These are phyloP conservation scores for Pharus latifolius DNA, from an alignment of 176 grass and related monocot genomes.

Conservation along the genomic window DNA sequence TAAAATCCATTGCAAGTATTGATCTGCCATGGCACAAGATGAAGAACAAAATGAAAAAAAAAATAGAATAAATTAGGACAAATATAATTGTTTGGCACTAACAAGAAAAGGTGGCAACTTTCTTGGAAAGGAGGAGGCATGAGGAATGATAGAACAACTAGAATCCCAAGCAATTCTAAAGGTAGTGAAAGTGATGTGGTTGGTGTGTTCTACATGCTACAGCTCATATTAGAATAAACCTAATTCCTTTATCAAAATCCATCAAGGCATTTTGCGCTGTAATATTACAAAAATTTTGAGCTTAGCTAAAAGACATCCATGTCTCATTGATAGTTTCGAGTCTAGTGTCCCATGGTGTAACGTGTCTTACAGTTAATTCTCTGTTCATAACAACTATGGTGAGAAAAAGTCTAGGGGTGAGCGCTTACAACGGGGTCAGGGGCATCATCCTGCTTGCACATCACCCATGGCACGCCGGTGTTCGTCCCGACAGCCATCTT, in stretches of 20 bases:
- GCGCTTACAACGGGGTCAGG: constrained; percentile 76
- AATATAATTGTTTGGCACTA: not conserved
- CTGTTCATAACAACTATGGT: not conserved
- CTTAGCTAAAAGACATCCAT: no score
- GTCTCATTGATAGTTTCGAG: no score
- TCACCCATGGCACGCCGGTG: constrained; percentile 89
- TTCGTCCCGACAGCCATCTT: constrained; percentile 81
- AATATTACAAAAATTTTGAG: no score
- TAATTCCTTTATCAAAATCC: no score
- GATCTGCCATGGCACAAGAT: constrained; percentile 32
- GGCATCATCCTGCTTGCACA: constrained; percentile 99
- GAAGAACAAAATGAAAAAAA: not conserved
- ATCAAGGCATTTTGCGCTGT: no score
- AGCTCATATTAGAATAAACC: no score
- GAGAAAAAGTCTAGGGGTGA: not conserved
- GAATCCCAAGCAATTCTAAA: no score
- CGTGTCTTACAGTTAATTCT: no score
- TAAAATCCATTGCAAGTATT: constrained; percentile 97
- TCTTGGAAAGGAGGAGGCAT: not conserved
- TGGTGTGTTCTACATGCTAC: not conserved
- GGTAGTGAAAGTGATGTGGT: not conserved
- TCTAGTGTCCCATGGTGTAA: no score
- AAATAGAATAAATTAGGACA: not conserved
- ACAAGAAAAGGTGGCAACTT: constrained; percentile 1
- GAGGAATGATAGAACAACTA: no score